Percentiles rank a stretch among this genome's conserved stretches.
Conservation (phyloP, 768 basidiomycete species). For the Termitomyces sp. region DNA sequence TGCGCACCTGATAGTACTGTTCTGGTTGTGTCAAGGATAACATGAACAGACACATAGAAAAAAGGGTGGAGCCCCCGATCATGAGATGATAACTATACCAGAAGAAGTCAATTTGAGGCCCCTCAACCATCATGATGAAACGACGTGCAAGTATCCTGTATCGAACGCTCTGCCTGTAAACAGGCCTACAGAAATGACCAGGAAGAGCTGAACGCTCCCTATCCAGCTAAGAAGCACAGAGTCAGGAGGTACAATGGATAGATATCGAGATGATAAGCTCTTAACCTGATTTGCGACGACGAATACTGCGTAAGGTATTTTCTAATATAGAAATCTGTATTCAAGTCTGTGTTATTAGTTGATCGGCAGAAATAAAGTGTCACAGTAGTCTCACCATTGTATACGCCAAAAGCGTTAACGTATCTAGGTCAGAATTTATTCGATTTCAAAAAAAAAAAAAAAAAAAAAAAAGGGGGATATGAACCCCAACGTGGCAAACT, state of each 20-base stretch:
- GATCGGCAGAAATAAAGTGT: background rate
- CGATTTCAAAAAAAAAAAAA: background rate
- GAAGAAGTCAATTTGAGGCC: background rate
- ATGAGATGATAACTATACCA: conserved; percentile 20
- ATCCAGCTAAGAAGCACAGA: conserved; percentile 19
- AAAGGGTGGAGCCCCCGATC: conserved; percentile 22
- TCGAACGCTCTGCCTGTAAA: conserved; percentile 22
- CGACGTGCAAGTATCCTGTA: conserved; percentile 20
- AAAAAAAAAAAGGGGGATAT: background rate
- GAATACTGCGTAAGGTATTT: conserved; percentile 18
- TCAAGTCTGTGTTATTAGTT: background rate
- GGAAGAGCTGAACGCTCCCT: conserved; percentile 20
- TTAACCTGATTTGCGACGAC: conserved; percentile 21
- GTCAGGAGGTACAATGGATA: background rate
- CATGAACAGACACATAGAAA: conserved; percentile 25
- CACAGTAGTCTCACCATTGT: conserved; percentile 11
- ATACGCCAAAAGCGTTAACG: conserved; percentile 18
- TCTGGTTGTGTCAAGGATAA: conserved; percentile 22
- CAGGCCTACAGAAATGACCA: conserved; percentile 19
- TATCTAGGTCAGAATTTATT: conserved; percentile 9
- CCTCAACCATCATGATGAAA: background rate
- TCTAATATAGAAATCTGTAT: conserved; percentile 21
- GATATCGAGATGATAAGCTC: background rate
- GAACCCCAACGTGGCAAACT: conserved; percentile 21
- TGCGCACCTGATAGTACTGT: conserved; percentile 23